Evolutionary conservation across 805 yeast genomes (phyloP).

Genomic region (Metschnikowia peoriensis): DNA sequence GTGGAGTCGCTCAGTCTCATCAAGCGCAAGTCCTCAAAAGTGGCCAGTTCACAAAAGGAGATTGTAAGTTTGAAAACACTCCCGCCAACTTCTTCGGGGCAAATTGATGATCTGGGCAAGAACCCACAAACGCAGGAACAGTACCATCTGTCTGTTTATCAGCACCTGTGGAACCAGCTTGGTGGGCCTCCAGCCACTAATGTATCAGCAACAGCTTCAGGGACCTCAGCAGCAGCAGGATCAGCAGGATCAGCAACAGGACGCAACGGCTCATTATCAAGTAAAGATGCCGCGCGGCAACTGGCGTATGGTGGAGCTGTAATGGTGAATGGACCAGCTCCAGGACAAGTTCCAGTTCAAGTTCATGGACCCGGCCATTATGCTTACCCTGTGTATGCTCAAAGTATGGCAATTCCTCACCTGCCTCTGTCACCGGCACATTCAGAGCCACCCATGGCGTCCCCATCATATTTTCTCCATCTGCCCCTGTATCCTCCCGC

Average conservation of each 20-base stretch:
- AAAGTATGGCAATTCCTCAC: conserved; percentile 12
- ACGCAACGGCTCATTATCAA: neutral
- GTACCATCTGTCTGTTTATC: conserved; percentile 21
- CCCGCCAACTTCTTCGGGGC: conserved; percentile 25
- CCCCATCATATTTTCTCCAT: conserved; percentile 14
- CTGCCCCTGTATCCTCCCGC: conserved; percentile 13
- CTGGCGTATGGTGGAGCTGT: conserved; percentile 1
- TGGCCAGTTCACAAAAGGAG: conserved; percentile 37
- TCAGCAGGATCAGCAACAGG: neutral
- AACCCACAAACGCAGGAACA: conserved; percentile 12
- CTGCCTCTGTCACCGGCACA: conserved; percentile 14
- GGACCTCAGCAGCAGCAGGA: neutral
- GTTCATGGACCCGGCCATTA: conserved; percentile 1
- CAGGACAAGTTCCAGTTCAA: too few species aligned
- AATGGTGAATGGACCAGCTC: neutral
- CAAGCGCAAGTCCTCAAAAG: conserved; percentile 65
- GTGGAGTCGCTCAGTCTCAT: conserved; percentile 68
- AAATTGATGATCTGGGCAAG: conserved; percentile 5
- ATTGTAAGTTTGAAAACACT: conserved; percentile 35
- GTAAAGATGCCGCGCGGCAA: conserved; percentile 8
- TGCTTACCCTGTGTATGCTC: conserved; percentile 11
- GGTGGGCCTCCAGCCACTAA: neutral
- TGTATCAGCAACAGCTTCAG: neutral
- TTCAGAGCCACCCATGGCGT: conserved; percentile 9
- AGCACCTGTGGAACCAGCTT: conserved; percentile 20